phyloP scores from a whole-genome alignment of 371 early-diverging fungal species.

The Batkoa obscura region DNA sequence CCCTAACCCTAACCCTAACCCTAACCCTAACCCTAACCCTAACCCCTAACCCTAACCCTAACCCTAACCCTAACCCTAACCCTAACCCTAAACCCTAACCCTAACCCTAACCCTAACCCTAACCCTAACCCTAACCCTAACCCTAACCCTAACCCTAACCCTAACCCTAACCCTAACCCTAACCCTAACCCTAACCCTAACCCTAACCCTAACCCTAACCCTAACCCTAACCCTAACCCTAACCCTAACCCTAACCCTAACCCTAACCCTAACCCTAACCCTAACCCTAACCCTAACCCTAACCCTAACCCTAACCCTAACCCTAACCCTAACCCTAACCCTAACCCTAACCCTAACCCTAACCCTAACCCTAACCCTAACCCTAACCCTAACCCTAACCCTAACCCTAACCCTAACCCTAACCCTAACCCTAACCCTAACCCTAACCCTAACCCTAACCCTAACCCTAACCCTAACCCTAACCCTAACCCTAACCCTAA shows the following conservation, averaged over 20 bases:
- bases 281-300: not conserved
- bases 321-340: not conserved
- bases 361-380: slow-evolving; percentile 6
- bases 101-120: slow-evolving; percentile 7
- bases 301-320: not conserved
- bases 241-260: not conserved
- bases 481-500: slow-evolving; percentile 4
- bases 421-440: not conserved
- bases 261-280: not conserved
- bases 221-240: slow-evolving; percentile 1
- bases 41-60: slow-evolving; percentile 5
- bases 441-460: slow-evolving; percentile 5
- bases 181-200: not conserved
- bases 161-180: not conserved
- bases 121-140: slow-evolving; percentile 3
- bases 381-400: slow-evolving; percentile 4
- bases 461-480: not conserved
- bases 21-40: not conserved
- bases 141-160: slow-evolving; percentile 5
- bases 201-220: slow-evolving; percentile 5
- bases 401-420: not conserved
- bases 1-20: not conserved
- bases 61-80: slow-evolving; percentile 8
- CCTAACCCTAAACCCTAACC: slow-evolving; percentile 8
- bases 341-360: slow-evolving; percentile 7